Evolutionary conservation across 306 rosid genomes (phyloP).

Genomic region (Alnus glutinosa): DNA sequence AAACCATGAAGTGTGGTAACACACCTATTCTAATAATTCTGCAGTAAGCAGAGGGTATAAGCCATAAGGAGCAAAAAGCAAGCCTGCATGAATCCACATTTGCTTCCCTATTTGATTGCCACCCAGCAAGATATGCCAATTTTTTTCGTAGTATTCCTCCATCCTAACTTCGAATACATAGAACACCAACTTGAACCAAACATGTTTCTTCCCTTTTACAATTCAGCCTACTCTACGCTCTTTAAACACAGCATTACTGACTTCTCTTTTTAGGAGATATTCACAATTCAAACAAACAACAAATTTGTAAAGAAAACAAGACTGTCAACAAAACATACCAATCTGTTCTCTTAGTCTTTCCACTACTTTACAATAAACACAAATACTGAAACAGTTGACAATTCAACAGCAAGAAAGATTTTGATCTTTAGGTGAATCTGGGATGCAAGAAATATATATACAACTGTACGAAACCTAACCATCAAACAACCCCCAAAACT

Average conservation of each 20-base stretch:
- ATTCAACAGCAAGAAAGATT: neutral
- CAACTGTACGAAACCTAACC: neutral
- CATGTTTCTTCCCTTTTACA: neutral
- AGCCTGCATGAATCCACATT: neutral
- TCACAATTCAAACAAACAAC: neutral
- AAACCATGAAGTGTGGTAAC: neutral
- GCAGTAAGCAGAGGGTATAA: neutral
- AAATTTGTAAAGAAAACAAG: neutral
- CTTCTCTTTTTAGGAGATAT: neutral
- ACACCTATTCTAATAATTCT: neutral
- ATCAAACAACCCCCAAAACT: neutral
- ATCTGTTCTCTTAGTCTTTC: neutral
- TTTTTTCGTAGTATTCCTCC: neutral
- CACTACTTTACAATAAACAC: neutral
- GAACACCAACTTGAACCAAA: neutral
- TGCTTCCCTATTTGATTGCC: neutral
- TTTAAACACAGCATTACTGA: neutral
- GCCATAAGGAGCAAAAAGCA: neutral
- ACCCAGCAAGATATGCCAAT: neutral
- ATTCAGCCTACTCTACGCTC: neutral
- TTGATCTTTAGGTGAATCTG: neutral
- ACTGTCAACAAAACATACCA: neutral
- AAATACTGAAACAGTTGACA: neutral
- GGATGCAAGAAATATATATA: neutral
- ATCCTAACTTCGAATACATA: neutral